Evolutionary conservation across 2,329 filamentous ascomycete genomes (phyloP).

Genomic region (Diaporthe helianthi): DNA sequence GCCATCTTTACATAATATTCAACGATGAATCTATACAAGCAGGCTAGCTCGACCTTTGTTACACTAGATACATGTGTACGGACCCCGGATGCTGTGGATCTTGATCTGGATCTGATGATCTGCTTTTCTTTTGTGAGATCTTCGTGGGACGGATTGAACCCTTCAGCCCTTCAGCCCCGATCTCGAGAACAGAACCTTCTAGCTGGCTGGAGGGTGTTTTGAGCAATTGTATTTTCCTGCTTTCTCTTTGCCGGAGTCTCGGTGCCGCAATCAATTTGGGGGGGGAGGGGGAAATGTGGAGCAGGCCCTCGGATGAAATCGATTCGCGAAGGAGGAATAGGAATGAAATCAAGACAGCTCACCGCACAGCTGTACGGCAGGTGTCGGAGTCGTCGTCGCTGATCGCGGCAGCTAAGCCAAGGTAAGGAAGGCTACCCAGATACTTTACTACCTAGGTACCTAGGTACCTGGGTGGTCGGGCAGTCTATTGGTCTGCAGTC

Average conservation of each 20-base stretch:
- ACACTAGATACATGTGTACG: too few species aligned
- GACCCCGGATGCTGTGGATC: neutral
- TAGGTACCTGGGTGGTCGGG: too few species aligned
- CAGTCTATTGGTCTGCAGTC: too few species aligned
- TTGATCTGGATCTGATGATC: slow-evolving; percentile 10
- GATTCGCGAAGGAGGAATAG: neutral
- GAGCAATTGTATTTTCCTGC: neutral
- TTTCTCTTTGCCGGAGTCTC: neutral
- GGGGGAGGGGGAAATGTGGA: neutral
- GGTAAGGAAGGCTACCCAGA: too few species aligned
- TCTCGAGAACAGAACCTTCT: neutral
- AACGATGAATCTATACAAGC: neutral
- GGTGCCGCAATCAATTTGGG: neutral
- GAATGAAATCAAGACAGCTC: slow-evolving; percentile 19
- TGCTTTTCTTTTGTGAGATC: slow-evolving; percentile 7
- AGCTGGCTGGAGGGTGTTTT: neutral
- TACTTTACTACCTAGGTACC: neutral
- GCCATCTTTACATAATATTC: neutral
- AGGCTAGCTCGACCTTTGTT: neutral
- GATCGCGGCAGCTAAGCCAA: slow-evolving; percentile 23
- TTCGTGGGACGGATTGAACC: neutral
- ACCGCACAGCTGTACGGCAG: slow-evolving; percentile 33
- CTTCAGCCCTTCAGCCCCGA: neutral
- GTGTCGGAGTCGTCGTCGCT: neutral
- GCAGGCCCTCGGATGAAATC: neutral